Evolutionary conservation across 306 rosid species (phyloP).

Genomic region (Prunus campanulata): DNA sequence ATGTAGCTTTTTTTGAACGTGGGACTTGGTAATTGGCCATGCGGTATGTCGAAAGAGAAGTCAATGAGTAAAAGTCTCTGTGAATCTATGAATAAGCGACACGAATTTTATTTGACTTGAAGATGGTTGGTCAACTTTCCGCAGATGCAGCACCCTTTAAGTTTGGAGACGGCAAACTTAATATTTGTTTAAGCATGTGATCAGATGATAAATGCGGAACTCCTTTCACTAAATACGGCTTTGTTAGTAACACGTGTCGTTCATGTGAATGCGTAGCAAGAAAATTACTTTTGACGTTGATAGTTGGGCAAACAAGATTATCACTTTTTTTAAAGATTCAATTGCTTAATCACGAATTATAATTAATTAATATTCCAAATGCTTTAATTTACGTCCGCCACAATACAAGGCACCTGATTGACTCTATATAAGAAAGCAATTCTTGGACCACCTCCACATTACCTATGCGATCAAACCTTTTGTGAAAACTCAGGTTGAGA

Average conservation of each 20-base stretch:
- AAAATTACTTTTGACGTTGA: neutral
- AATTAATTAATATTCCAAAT: too few relatives aligned
- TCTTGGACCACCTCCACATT: neutral
- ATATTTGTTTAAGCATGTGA: neutral
- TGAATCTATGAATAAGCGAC: neutral
- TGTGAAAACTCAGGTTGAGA: too few relatives aligned
- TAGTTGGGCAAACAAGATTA: too few relatives aligned
- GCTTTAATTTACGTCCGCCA: too few relatives aligned
- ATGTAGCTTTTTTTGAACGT: neutral
- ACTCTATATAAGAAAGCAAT: neutral
- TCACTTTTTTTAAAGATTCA: too few relatives aligned
- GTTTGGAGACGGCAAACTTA: neutral
- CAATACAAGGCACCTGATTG: neutral
- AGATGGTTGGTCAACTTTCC: neutral
- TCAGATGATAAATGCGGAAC: conserved; percentile 26
- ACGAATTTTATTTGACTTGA: neutral
- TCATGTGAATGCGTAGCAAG: neutral
- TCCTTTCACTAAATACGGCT: conserved; percentile 52
- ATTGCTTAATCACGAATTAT: too few relatives aligned
- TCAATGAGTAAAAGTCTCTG: neutral
- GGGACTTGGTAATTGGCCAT: neutral
- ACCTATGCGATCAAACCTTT: neutral
- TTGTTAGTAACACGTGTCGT: conserved; percentile 42
- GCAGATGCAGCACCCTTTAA: neutral
- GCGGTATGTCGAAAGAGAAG: neutral